phyloP scores from a whole-genome alignment of 768 basidiomycete species.

The Lentinus tigrinus region DNA sequence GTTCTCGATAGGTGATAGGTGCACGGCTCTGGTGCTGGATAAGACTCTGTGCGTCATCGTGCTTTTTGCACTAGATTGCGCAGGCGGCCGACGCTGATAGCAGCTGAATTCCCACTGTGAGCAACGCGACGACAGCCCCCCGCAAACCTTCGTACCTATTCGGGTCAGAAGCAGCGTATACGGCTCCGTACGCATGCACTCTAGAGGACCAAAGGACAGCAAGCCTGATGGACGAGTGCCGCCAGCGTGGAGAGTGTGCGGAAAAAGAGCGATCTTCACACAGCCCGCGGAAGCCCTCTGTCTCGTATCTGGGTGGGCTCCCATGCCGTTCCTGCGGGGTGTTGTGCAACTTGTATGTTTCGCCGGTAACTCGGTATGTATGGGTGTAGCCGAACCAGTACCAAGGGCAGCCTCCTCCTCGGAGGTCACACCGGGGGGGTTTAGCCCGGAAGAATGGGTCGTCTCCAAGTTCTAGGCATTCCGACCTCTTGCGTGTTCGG shows the following conservation, averaged over 20 bases:
- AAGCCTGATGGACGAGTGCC: not conserved
- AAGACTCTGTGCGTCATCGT: not conserved
- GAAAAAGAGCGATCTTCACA: conserved; percentile 11
- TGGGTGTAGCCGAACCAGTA: conserved; percentile 1
- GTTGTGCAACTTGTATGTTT: conserved; percentile 10
- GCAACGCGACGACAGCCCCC: not conserved
- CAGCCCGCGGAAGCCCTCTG: not conserved
- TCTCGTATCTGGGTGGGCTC: not conserved
- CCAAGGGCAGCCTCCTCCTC: not conserved
- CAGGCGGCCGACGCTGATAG: not conserved
- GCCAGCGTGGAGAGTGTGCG: conserved; percentile 5
- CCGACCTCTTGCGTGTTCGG: not conserved
- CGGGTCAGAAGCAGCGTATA: conserved; percentile 3
- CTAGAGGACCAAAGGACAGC: not conserved
- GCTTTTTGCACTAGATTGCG: not conserved
- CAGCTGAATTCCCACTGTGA: conserved; percentile 18
- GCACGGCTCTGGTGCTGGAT: not conserved
- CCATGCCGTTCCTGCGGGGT: conserved; percentile 15
- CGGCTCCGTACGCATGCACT: conserved; percentile 3
- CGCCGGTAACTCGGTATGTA: conserved; percentile 16
- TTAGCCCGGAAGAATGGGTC: not conserved
- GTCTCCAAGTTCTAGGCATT: not conserved
- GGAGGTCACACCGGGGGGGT: conserved; percentile 2
- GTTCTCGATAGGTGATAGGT: not conserved
- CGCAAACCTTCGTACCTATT: conserved; percentile 6